Base-by-base conservation (phyloP, 2,329 filamentous ascomycete species). In the Taxawa tesnikishii region DNA sequence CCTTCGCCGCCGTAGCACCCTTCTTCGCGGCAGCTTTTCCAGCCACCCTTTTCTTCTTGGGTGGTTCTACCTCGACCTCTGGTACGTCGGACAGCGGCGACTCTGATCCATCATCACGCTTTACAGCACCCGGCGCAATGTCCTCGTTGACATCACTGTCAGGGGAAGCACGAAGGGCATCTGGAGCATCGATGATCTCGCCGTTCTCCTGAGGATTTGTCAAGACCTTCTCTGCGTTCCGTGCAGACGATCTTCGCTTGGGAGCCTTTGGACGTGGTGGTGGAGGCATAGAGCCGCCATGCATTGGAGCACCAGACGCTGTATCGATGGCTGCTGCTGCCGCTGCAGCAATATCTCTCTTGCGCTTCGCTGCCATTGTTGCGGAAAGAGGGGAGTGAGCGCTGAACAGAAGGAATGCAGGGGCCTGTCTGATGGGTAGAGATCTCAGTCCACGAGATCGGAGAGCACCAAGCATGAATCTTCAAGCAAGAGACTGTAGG, bases 91-190 rank as follows among this genome's bases (percentile, higher is more conserved):
- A 56, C 18, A 57, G 30, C 10, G 50, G 46, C 25, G 50, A 54
- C 6, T 54, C 54, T 5, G 39, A 39, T 32, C 31, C 33, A 13
- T 39, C 31, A 26, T 49, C 45, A 6, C 33, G 30, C 25, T 49
- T 45, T n/a, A 48, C 32, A 4, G 28, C 30, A 1, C 38, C 44
- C 33, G 51, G 48, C 2, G 46, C 43, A 19, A 55, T 42, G 2
- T 44, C 41, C 28, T 44, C 40, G 18, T 53, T 48, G 9, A 53
- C 43, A 16, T 48, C 54, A 38, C 51, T 50, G 37, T 64, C 60
- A 11, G 60, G 60, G 30, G 60, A 64, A 24, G 60, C 59, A 26
- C 58, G 50, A 25, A 56, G 42, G 9, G 61, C 59, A 37, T 52
- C 47, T 4, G 55, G 48, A 4, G 56, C 58, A 38, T 64, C 60